These are phyloP conservation scores for Neurospora sp. DNA, from an alignment of 495 filamentous ascomycete genomes.

Conservation along the genomic window DNA sequence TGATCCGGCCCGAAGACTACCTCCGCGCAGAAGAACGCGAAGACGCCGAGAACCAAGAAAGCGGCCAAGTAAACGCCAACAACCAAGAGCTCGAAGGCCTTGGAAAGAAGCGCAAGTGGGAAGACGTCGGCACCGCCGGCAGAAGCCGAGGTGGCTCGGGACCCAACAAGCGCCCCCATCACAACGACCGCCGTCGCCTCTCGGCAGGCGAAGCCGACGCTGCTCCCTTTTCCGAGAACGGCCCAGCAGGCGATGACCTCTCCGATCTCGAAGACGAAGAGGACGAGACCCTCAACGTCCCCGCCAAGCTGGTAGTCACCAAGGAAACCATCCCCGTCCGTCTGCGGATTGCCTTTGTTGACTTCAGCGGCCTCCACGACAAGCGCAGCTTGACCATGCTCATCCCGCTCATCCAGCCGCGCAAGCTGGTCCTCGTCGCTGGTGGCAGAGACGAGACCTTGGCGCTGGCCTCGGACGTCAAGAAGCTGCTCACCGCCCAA, in stretches of 20 bases:
- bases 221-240: slow-evolving; percentile 26
- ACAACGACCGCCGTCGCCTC: slow-evolving; percentile 16
- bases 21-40: slow-evolving; percentile 88
- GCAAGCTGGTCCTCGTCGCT: slow-evolving; percentile 82
- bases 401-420: slow-evolving; percentile 85
- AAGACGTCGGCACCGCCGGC: slow-evolving; percentile 47
- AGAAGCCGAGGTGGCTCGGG: slow-evolving; percentile 22
- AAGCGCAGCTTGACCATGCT: slow-evolving; percentile 88
- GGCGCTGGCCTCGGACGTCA: slow-evolving; percentile 68
- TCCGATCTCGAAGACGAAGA: slow-evolving; percentile 47
- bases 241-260: slow-evolving; percentile 37
- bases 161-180: slow-evolving; percentile 30
- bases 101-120: slow-evolving; percentile 92
- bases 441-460: slow-evolving; percentile 70
- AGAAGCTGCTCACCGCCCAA: slow-evolving; percentile 55
- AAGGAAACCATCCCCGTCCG: slow-evolving; percentile 53
- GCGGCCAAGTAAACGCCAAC: slow-evolving; percentile 31
- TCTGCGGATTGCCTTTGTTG: slow-evolving; percentile 72
- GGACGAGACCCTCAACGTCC: slow-evolving; percentile 49
- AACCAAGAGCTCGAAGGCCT: slow-evolving; percentile 50
- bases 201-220: slow-evolving; percentile 34
- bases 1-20: slow-evolving; percentile 88
- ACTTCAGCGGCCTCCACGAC: slow-evolving; percentile 88
- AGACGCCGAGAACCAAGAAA: slow-evolving; percentile 57
- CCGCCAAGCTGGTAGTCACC: slow-evolving; percentile 60